Evolutionary conservation across 140 eudicot genomes (phyloP).

Genomic region (Senecio squalidus): DNA sequence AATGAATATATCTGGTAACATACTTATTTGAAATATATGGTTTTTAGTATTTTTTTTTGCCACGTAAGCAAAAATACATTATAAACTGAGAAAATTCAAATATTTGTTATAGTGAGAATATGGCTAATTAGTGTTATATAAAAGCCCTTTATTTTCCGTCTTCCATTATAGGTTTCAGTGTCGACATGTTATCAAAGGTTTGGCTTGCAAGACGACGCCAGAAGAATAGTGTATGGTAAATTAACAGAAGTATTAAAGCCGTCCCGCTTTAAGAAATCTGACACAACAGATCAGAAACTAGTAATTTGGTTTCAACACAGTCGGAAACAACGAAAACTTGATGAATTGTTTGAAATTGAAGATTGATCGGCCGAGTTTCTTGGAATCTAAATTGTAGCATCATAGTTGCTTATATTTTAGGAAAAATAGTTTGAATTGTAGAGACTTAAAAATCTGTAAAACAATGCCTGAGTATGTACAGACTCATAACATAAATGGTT

Average conservation of each 20-base stretch:
- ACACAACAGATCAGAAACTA: neutral
- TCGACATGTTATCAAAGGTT: slow-evolving; percentile 74
- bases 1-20: no score
- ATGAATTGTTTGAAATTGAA: slow-evolving; percentile 8
- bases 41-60: no score
- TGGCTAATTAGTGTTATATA: neutral
- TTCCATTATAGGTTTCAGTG: slow-evolving; percentile 72
- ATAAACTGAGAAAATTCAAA: no score
- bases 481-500: no score
- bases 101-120: no score
- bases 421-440: neutral
- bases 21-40: no score
- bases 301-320: neutral
- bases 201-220: slow-evolving; percentile 42
- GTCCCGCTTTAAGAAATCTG: neutral
- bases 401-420: slow-evolving; percentile 10
- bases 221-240: slow-evolving; percentile 28
- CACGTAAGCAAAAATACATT: no score
- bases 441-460: neutral
- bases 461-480: neutral
- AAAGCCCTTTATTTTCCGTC: no score
- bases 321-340: neutral
- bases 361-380: slow-evolving; percentile 3
- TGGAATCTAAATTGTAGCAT: slow-evolving; percentile 5
- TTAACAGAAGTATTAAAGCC: neutral